These are phyloP conservation scores for Exidia glandulosa DNA, from an alignment of 768 basidiomycete genomes.

Conservation along the genomic window DNA sequence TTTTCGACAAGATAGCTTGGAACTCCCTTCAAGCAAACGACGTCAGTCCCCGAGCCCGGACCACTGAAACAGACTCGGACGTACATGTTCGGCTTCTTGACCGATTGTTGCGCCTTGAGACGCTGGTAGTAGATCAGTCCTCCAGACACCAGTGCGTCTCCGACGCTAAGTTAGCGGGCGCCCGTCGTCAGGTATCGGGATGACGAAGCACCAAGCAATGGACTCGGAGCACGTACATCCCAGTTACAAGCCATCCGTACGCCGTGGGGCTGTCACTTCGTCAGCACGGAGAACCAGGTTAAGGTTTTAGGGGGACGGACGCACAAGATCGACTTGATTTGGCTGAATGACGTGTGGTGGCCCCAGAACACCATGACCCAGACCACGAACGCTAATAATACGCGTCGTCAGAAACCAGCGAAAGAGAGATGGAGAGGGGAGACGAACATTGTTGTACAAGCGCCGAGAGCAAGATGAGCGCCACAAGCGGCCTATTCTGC, in stretches of 20 bases:
- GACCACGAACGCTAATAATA: background rate
- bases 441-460: background rate
- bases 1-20: background rate
- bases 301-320: background rate
- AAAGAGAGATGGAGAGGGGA: background rate
- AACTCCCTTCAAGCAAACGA: background rate
- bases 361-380: background rate
- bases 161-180: background rate
- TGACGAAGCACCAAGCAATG: background rate
- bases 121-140: no score
- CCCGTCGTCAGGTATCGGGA: no score
- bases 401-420: background rate
- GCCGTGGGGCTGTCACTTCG: background rate
- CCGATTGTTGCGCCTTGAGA: no score
- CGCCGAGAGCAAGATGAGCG: background rate
- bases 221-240: background rate
- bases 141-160: no score
- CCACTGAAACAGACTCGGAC: background rate
- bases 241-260: background rate
- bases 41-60: background rate
- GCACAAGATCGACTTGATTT: background rate
- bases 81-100: background rate
- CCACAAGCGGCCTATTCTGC: background rate
- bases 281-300: background rate
- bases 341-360: background rate